Conservation (phyloP, 176 grass and related monocot species). For the Phoenix dactylifera region DNA sequence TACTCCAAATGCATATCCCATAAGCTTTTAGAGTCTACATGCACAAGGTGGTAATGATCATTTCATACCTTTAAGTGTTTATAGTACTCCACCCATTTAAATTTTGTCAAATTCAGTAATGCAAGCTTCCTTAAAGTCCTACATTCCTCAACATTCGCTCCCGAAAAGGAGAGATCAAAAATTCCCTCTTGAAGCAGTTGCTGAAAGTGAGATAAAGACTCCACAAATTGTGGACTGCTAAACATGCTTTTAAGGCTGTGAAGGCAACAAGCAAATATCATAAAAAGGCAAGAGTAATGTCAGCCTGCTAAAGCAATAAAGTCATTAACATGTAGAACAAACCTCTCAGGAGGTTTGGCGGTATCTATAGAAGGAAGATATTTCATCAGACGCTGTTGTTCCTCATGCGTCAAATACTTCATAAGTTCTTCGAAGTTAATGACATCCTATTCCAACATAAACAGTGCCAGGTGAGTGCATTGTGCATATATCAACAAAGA, state of each 20-base stretch:
- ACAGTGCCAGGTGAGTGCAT: conserved; percentile 1
- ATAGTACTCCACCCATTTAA: conserved; percentile 45
- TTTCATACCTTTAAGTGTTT: conserved; percentile 44
- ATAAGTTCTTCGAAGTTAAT: conserved; percentile 46
- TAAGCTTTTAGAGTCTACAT: neutral
- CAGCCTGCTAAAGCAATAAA: neutral
- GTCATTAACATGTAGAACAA: neutral
- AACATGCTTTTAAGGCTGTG: conserved; percentile 60
- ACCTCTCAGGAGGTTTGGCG: conserved; percentile 38
- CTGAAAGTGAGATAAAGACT: conserved; percentile 48
- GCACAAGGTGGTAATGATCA: neutral
- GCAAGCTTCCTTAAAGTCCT: conserved; percentile 30
- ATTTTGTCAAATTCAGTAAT: conserved; percentile 35
- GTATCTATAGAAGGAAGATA: conserved; percentile 50
- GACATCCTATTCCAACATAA: conserved; percentile 44
- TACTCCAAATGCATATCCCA: neutral
- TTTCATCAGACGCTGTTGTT: conserved; percentile 42
- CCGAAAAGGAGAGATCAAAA: conserved; percentile 28
- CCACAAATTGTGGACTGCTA: conserved; percentile 42
- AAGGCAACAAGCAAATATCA: conserved; percentile 18
- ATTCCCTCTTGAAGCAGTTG: conserved; percentile 47
- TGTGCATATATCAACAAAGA: too few relatives aligned
- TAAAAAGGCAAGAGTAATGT: neutral
- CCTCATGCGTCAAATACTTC: conserved; percentile 49
- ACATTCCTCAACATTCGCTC: conserved; percentile 32